Base-by-base conservation (phyloP, 2,329 filamentous ascomycete species). In the Stromatinia cepivora region DNA sequence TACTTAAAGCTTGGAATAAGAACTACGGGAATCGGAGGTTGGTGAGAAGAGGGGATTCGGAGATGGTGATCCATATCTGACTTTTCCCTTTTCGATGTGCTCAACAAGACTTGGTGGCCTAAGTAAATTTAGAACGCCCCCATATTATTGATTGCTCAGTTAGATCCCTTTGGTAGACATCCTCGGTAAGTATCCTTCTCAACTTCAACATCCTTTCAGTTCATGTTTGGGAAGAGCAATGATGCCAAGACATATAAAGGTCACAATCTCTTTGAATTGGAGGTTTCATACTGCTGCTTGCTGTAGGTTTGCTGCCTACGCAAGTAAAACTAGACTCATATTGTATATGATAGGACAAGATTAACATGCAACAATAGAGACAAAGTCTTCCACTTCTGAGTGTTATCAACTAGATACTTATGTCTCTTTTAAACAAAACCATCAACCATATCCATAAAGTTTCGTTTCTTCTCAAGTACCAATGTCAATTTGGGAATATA, bases 391-490 rank as follows among this genome's bases (percentile, higher is more conserved):
- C 39, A 42, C 39, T 42, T 42, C 39, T 17, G 39, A 5, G 22
- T 50, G 9, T 25, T 50, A 1, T 22, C 22, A 31, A 28, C 15
- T 7, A 31, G 11, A 8, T 28, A 15, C 13, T 28, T 53, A 25
- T 53, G 2, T 20, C 9, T 10, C 17, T 20, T 28, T 17, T 25
- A n/a, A 22, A 58, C 6, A 20, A 39, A 11, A 46, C 22, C 25
- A 13, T 0, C 10, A 22, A 8, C 5, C 1, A 13, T 1, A 42
- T 15, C 5, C 4, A 4, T 15, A 42, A 2, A 42, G 11, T 13
- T 42, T 42, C 5, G 4, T 42, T 13, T 15, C 3, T 42, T 15
- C 39, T 17, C 39, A 42, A 42, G 39, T 15, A 15, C 10, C 39
- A 42, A 15, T 17, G 6, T 15, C 39, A 42, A 42, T 17, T 42